Base-by-base conservation (phyloP, 345 rosid genomes). In the Gossypium arboreum region DNA sequence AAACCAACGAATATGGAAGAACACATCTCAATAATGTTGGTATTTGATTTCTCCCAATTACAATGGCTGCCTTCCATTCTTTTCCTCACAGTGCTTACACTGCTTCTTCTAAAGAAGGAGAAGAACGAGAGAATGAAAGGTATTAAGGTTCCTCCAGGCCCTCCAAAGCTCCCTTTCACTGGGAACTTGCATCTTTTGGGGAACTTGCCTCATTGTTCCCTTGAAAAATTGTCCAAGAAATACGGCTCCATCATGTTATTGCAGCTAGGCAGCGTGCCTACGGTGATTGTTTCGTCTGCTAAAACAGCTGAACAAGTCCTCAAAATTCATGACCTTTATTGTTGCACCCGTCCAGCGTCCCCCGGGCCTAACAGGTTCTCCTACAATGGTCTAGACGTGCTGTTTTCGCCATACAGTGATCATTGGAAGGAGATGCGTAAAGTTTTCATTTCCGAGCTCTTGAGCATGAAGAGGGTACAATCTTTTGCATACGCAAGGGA, bases 171-270 rank as follows among this genome's bases (percentile, higher is more conserved):
- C 0, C 71, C 77, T 1, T 1, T 74, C 47, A n/a, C 62, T 3
- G 77, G 77, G 4, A 62, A 50, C 71, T 25, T 74, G 50, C 48
- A 74, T 64, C 70, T 12, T 4, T 47, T 62, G 65, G 71, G 71
- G 0, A 20, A 24, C 13, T 64, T 74, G 4, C 77, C 39, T 29
- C 77, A 74, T 55, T 60, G 39, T 0, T 60, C 71, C 58, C 27
- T 62, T 13, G 24, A 64, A 18, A 48, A 17, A 4, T n/a, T 61
- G 47, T 62, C 77, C 27, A 15, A 15, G 12, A 62, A 62, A 60
- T 27, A 62, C 29, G 65, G 60, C 8, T 29, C 73, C 1, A 12
- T 69, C 59, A 50, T 69, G 73, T 52, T 50, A 24, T 48, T 69
- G 27, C 57, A 74, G 39, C 70, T 62, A 24, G 77, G 71, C 2